Percentiles rank a stretch among this genome's conserved stretches.
Conservation (phyloP, 345 rosid genomes). For the Isatis tinctoria region DNA sequence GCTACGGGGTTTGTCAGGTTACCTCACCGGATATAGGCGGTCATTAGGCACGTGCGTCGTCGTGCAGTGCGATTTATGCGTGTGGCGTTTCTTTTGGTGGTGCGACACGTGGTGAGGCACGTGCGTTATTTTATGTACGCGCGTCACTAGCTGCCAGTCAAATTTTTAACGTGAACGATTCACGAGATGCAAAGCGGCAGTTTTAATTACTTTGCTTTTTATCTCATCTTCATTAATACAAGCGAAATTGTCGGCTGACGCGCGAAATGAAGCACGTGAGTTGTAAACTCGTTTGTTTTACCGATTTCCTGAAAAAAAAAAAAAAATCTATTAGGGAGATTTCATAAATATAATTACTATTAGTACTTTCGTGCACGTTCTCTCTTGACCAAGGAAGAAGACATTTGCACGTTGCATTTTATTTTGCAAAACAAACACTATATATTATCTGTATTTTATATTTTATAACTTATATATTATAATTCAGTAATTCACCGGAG, state of each 20-base stretch:
- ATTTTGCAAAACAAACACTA: not conserved
- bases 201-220: not conserved
- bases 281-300: not conserved
- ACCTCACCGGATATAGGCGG: slow-evolving; percentile 28
- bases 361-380: slow-evolving; percentile 30
- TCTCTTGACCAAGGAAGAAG: slow-evolving; percentile 11
- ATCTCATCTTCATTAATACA: not conserved
- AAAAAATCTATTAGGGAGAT: too few relatives aligned
- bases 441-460: not conserved
- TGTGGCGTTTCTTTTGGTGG: slow-evolving; percentile 1
- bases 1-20: slow-evolving; percentile 13
- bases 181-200: slow-evolving; percentile 26
- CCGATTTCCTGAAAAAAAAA: not conserved
- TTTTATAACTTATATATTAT: not conserved
- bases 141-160: slow-evolving; percentile 20
- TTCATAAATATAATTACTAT: not conserved
- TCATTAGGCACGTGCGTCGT: slow-evolving; percentile 38
- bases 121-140: slow-evolving; percentile 16
- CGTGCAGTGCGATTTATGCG: not conserved
- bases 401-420: slow-evolving; percentile 8
- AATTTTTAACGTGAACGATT: slow-evolving; percentile 15
- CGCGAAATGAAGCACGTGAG: not conserved
- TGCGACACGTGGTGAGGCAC: slow-evolving; percentile 16
- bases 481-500: not conserved
- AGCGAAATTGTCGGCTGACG: slow-evolving; percentile 10